Percentiles rank a stretch among this genome's conserved stretches.
Conservation (phyloP, 495 filamentous ascomycete species). For the Xylaria flabelliformis region DNA sequence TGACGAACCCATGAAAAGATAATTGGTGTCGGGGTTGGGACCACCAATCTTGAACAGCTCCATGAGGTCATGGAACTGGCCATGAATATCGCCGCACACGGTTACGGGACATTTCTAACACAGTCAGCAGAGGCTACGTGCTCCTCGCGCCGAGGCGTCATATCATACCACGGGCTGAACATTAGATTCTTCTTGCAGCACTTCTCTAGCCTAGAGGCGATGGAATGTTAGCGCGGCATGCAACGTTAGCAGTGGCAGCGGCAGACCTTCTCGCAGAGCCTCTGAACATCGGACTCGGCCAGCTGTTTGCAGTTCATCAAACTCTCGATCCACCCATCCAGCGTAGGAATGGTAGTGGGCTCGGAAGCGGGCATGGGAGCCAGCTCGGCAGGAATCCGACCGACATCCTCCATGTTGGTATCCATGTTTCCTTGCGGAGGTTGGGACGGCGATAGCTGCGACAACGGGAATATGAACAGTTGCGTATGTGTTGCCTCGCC, state of each 20-base stretch:
- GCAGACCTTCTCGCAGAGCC: conserved; percentile 94
- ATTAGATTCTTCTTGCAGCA: conserved; percentile 96
- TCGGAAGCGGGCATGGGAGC: conserved; percentile 74
- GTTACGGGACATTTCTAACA: conserved; percentile 90
- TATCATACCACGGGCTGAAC: conserved; percentile 94
- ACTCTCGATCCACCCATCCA: conserved; percentile 98
- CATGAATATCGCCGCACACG: conserved; percentile 92
- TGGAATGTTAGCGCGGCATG: conserved; percentile 30
- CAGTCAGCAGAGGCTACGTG: conserved; percentile 36
- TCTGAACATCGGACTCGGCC: conserved; percentile 90
- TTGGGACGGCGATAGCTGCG: neutral
- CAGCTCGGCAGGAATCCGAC: conserved; percentile 83
- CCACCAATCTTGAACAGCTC: conserved; percentile 93
- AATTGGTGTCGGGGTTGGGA: conserved; percentile 91
- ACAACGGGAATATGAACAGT: neutral
- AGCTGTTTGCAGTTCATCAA: conserved; percentile 99
- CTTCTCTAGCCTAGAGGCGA: conserved; percentile 79
- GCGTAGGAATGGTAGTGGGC: conserved; percentile 84
- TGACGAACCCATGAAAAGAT: conserved; percentile 87
- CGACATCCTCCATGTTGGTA: conserved; percentile 98
- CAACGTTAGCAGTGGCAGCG: neutral
- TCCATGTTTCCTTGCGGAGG: conserved; percentile 70
- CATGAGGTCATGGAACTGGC: conserved; percentile 94
- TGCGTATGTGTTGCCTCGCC: neutral
- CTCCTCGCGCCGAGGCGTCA: neutral